Percentiles rank a stretch among this genome's conserved stretches.
Evolutionary conservation across 148 eudicot genomes (phyloP).

Genomic region (Heliamphora exappendiculata): DNA sequence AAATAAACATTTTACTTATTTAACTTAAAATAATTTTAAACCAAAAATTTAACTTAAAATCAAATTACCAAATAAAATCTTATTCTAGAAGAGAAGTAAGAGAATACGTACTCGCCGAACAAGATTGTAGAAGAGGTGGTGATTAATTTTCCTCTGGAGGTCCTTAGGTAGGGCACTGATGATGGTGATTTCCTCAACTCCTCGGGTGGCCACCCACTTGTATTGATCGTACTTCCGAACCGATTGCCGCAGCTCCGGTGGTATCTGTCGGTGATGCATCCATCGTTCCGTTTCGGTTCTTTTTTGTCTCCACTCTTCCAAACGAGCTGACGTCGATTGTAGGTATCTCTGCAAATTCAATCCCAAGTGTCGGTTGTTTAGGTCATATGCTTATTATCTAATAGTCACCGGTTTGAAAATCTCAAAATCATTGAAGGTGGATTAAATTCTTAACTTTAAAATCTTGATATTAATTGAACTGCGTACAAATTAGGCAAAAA

Average conservation of each 20-base stretch:
- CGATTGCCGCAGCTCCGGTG: constrained; percentile 37
- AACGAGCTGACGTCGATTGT: constrained; percentile 42
- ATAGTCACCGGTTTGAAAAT: too few relatives aligned
- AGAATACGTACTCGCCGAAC: constrained; percentile 37
- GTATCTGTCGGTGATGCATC: constrained; percentile 61
- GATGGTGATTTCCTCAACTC: constrained; percentile 58
- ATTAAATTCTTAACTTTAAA: too few relatives aligned
- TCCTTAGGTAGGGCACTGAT: constrained; percentile 45
- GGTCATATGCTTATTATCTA: too few relatives aligned
- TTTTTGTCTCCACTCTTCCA: constrained; percentile 53
- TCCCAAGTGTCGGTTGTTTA: too few relatives aligned
- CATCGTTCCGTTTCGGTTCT: constrained; percentile 56
- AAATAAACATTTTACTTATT: too few relatives aligned
- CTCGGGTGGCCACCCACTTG: constrained; percentile 61
- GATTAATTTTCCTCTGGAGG: constrained; percentile 44
- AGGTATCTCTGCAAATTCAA: constrained; percentile 39
- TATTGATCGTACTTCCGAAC: constrained; percentile 51
- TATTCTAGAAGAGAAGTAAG: too few relatives aligned
- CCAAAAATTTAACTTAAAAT: too few relatives aligned
- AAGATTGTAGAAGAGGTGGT: constrained; percentile 52
- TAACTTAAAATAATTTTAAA: too few relatives aligned
- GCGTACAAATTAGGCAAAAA: too few relatives aligned
- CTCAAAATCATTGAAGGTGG: too few relatives aligned
- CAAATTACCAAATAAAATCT: too few relatives aligned
- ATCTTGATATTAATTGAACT: too few relatives aligned